Conservation (phyloP, 306 rosid species). For the Vachellia pachyceras region DNA sequence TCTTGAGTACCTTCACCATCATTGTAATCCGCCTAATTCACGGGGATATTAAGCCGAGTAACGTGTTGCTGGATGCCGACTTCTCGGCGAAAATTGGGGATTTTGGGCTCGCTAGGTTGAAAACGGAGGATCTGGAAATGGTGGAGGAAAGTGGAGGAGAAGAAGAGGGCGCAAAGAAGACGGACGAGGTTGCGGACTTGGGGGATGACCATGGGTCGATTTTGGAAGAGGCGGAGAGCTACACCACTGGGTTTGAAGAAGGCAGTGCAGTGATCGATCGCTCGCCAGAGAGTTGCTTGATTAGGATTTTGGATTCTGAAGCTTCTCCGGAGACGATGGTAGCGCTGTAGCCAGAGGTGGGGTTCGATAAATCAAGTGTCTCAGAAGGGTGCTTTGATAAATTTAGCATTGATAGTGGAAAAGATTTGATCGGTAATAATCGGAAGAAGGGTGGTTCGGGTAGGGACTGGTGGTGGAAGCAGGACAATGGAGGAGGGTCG, state of each 20-base stretch:
- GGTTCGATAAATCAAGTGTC: conserved; percentile 54
- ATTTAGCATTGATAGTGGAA: conserved; percentile 76
- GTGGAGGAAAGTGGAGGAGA: conserved; percentile 47
- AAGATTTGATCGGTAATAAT: conserved; percentile 48
- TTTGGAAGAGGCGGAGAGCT: conserved; percentile 75
- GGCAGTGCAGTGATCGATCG: conserved; percentile 46
- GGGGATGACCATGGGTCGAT: conserved; percentile 69
- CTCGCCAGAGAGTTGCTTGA: conserved; percentile 69
- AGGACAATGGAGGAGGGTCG: conserved; percentile 77
- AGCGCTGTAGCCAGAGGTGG: conserved; percentile 44
- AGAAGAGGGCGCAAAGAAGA: conserved; percentile 31
- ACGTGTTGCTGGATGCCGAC: conserved; percentile 71
- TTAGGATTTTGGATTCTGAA: conserved; percentile 58
- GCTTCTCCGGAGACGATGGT: conserved; percentile 54
- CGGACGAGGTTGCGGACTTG: conserved; percentile 33
- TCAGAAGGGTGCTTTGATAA: conserved; percentile 72
- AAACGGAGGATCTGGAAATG: conserved; percentile 64
- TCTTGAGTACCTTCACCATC: conserved; percentile 73
- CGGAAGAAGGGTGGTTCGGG: conserved; percentile 78
- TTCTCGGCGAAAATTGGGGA: conserved; percentile 92
- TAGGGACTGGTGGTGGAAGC: conserved; percentile 99
- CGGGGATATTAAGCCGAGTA: conserved; percentile 94
- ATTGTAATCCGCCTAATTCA: conserved; percentile 85
- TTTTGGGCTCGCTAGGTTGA: conserved; percentile 90
- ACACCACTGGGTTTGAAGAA: conserved; percentile 66